Conservation (phyloP, 768 basidiomycete genomes). For the Suillus lakei region DNA sequence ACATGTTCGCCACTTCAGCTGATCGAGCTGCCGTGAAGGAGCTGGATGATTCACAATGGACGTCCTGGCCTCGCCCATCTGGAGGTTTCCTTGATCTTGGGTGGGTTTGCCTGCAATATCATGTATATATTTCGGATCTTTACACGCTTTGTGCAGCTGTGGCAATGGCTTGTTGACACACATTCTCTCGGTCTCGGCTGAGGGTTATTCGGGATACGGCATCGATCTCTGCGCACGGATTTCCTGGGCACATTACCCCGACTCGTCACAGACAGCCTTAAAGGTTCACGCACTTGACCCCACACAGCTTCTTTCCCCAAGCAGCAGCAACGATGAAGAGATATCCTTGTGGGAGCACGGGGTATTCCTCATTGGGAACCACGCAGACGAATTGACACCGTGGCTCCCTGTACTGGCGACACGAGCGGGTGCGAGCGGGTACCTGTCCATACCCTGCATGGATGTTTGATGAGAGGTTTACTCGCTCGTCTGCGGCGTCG, state of each 20-base stretch:
- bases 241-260: slow-evolving; percentile 84
- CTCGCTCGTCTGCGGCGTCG: slow-evolving; percentile 46
- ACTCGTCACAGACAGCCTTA: slow-evolving; percentile 60
- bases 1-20: slow-evolving; percentile 50
- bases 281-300: slow-evolving; percentile 78
- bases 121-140: background rate
- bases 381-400: slow-evolving; percentile 95
- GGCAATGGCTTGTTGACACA: slow-evolving; percentile 94
- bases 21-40: slow-evolving; percentile 1
- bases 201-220: slow-evolving; percentile 86
- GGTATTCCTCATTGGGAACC: slow-evolving; percentile 89
- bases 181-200: slow-evolving; percentile 75
- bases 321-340: background rate
- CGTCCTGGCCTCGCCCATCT: slow-evolving; percentile 74
- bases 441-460: slow-evolving; percentile 91
- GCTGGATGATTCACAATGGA: slow-evolving; percentile 57
- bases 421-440: slow-evolving; percentile 61
- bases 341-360: slow-evolving; percentile 42
- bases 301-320: slow-evolving; percentile 31
- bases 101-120: slow-evolving; percentile 39
- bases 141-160: slow-evolving; percentile 52
- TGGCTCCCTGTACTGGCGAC: slow-evolving; percentile 89
- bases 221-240: slow-evolving; percentile 85
- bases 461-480: slow-evolving; percentile 71
- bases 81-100: slow-evolving; percentile 92